Conservation (phyloP, 2,329 filamentous ascomycete species). For the Paraphaeosphaeria minitans region DNA sequence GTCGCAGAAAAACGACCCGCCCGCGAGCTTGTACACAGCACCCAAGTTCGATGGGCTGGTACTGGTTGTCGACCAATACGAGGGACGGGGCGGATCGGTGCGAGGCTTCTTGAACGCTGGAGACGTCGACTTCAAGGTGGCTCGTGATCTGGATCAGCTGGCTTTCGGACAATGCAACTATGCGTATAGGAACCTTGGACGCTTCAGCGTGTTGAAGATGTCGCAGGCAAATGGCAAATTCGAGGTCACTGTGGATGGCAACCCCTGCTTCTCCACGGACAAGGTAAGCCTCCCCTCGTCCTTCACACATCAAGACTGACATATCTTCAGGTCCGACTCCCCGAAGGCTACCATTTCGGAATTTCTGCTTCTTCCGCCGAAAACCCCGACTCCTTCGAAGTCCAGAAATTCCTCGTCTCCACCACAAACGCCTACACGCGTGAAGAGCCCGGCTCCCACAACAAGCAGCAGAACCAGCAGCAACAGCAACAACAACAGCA, state of each 20-base stretch:
- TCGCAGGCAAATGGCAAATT: conserved; percentile 69
- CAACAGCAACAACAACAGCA: conserved; percentile 5
- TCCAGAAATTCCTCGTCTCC: conserved; percentile 83
- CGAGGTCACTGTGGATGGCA: conserved; percentile 79
- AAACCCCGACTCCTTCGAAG: conserved; percentile 90
- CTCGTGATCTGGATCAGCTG: conserved; percentile 78
- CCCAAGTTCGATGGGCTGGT: conserved; percentile 88
- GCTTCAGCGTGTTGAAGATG: conserved; percentile 79
- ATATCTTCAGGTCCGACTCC: conserved; percentile 67
- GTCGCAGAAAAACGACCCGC: conserved; percentile 67
- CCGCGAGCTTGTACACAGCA: conserved; percentile 82
- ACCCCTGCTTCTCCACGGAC: conserved; percentile 80
- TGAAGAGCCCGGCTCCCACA: conserved; percentile 39
- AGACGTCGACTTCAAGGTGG: conserved; percentile 74
- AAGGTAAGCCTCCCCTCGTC: conserved; percentile 50
- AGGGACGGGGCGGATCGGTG: conserved; percentile 77
- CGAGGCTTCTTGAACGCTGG: conserved; percentile 96
- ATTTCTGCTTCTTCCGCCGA: conserved; percentile 88
- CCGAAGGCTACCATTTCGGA: conserved; percentile 81
- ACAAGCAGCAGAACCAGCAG: conserved; percentile 29
- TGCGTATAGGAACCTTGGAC: conserved; percentile 87
- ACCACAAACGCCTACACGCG: conserved; percentile 49
- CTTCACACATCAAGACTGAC: conserved; percentile 11
- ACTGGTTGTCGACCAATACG: conserved; percentile 82
- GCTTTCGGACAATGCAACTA: conserved; percentile 94